These are phyloP conservation scores for Pseudopithomyces chartarum DNA, from an alignment of 2,329 filamentous ascomycete genomes.

Conservation along the genomic window DNA sequence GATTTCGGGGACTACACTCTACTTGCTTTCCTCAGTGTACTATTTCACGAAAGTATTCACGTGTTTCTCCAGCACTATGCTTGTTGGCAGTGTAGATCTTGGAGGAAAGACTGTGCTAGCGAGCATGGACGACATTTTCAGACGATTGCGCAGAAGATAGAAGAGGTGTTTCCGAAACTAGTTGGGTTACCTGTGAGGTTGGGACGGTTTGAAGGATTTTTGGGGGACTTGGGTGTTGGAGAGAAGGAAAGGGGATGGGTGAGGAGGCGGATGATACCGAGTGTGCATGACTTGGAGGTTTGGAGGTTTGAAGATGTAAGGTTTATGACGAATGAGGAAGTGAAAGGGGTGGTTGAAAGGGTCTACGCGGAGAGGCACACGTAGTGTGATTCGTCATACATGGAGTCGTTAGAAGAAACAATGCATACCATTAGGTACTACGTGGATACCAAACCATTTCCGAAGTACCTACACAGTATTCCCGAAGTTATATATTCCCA, in stretches of 20 bases:
- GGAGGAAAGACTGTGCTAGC: constrained; percentile 6
- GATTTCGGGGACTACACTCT: neutral
- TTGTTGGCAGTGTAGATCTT: constrained; percentile 17
- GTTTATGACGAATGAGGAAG: neutral
- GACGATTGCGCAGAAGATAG: constrained; percentile 20
- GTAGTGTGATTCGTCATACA: no score
- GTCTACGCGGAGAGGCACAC: neutral
- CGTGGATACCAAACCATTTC: no score
- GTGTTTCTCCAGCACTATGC: constrained; percentile 22
- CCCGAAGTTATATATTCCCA: no score
- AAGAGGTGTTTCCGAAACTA: constrained; percentile 19
- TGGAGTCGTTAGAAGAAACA: neutral
- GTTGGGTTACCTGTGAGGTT: constrained; percentile 19
- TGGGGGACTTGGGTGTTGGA: constrained; percentile 13
- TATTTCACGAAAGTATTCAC: constrained; percentile 25
- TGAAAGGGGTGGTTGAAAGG: neutral
- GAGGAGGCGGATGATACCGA: constrained; percentile 10
- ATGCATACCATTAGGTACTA: neutral
- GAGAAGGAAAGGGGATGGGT: neutral
- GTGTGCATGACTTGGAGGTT: constrained; percentile 20
- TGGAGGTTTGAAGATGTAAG: neutral
- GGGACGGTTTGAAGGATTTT: constrained; percentile 17
- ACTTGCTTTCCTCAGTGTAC: constrained; percentile 10
- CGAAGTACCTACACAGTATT: no score
- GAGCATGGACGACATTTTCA: constrained; percentile 28